Conservation (phyloP, 148 eudicot species). For the Tetragonia tetragonoides region DNA sequence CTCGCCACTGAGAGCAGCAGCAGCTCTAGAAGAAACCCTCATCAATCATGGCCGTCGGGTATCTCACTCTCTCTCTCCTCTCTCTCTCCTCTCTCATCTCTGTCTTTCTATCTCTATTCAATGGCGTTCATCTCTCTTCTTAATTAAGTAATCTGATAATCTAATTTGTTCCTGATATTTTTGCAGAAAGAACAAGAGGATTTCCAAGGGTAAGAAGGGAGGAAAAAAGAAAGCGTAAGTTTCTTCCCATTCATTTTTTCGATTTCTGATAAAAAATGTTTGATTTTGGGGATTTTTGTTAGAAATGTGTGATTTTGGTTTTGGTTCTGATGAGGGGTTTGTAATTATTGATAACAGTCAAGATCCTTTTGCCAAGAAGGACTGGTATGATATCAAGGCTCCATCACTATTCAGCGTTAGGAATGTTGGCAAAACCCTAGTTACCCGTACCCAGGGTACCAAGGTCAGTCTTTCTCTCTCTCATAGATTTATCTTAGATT, state of each 20-base stretch:
- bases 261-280: not conserved
- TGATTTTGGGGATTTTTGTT: not conserved
- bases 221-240: slow-evolving; percentile 66
- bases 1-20: not conserved
- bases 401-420: slow-evolving; percentile 42
- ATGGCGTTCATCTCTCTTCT: not conserved
- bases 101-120: not conserved
- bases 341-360: slow-evolving; percentile 5
- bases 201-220: slow-evolving; percentile 68
- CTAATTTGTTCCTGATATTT: not conserved
- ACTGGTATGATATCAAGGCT: slow-evolving; percentile 46
- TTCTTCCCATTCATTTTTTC: not conserved
- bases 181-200: slow-evolving; percentile 63
- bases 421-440: slow-evolving; percentile 46
- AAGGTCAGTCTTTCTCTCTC: slow-evolving; percentile 21
- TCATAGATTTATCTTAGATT: not conserved
- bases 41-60: slow-evolving; percentile 37
- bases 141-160: not conserved
- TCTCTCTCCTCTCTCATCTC: slow-evolving; percentile 8
- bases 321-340: not conserved
- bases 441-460: slow-evolving; percentile 54
- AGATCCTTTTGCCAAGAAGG: slow-evolving; percentile 49
- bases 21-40: not conserved
- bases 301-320: not conserved
- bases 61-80: slow-evolving; percentile 6